Percentiles rank a stretch among this genome's conserved stretches.
phyloP scores from a whole-genome alignment of 306 rosid genomes.

The Mimosa pudica region DNA sequence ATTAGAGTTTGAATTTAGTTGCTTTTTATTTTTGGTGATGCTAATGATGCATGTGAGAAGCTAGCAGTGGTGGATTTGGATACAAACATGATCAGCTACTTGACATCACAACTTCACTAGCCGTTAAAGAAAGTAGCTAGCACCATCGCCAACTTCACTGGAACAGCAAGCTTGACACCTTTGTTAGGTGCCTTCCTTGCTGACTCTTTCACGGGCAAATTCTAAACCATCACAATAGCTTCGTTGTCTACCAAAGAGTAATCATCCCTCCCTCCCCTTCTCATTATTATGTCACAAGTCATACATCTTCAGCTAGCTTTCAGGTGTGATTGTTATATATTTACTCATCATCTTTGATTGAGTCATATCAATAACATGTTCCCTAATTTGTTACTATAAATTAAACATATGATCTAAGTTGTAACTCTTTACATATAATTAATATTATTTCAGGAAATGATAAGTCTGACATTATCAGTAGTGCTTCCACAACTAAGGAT shows the following conservation, averaged over 20 bases:
- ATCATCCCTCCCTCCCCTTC: not conserved
- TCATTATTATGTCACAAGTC: too few species aligned
- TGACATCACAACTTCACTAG: slow-evolving; percentile 78
- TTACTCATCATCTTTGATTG: too few species aligned
- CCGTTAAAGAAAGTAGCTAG: slow-evolving; percentile 90
- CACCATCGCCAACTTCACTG: slow-evolving; percentile 75
- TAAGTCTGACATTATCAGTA: slow-evolving; percentile 72
- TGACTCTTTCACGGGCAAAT: slow-evolving; percentile 78
- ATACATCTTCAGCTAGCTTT: too few species aligned
- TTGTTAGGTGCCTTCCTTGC: slow-evolving; percentile 88
- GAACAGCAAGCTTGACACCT: slow-evolving; percentile 90
- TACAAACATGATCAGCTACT: slow-evolving; percentile 83
- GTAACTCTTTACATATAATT: not conserved
- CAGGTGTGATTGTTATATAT: too few species aligned
- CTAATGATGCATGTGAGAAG: slow-evolving; percentile 84
- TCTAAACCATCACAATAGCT: slow-evolving; percentile 73
- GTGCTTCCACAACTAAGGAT: slow-evolving; percentile 72
- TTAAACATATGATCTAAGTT: not conserved
- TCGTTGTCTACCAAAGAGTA: slow-evolving; percentile 77
- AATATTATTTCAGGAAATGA: slow-evolving; percentile 64
- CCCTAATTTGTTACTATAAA: too few species aligned
- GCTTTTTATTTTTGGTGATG: slow-evolving; percentile 36
- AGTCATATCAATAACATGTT: too few species aligned
- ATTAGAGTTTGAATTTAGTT: not conserved
- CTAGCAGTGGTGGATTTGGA: slow-evolving; percentile 89